Evolutionary conservation across 257 asterid genomes (phyloP).

Genomic region (Cynanchum wilfordii): DNA sequence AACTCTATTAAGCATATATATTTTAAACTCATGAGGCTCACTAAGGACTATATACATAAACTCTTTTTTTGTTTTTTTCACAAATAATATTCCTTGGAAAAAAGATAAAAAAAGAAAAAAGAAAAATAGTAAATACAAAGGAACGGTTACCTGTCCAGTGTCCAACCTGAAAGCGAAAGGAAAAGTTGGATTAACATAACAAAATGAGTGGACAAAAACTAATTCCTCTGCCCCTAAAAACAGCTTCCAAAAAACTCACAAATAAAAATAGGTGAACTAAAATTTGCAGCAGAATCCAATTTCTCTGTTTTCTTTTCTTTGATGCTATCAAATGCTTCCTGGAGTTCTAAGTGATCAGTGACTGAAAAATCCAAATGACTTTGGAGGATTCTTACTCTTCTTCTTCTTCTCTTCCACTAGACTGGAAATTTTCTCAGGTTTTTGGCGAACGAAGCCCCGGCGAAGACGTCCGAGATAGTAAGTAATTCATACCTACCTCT

Average conservation of each 20-base stretch:
- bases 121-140: too few species aligned
- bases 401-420: constrained; percentile 26
- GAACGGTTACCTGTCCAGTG: too few species aligned
- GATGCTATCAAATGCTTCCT: not conserved
- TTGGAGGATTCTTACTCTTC: constrained; percentile 34
- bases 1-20: too few species aligned
- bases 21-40: too few species aligned
- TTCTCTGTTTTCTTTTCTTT: not conserved
- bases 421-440: constrained; percentile 73
- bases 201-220: not conserved
- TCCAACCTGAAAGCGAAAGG: not conserved
- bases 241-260: not conserved
- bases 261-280: not conserved
- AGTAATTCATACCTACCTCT: constrained; percentile 3
- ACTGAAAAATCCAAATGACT: constrained; percentile 18
- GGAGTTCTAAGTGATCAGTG: not conserved
- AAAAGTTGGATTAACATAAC: not conserved
- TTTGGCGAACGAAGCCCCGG: constrained; percentile 63
- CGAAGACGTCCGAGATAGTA: constrained; percentile 61
- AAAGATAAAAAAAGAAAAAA: too few species aligned
- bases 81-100: too few species aligned
- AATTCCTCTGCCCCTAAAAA: not conserved
- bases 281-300: not conserved
- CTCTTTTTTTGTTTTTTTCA: too few species aligned
- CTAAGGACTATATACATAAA: too few species aligned